Base-by-base conservation (phyloP, 2,329 filamentous ascomycete genomes). In the Trichocomaceae sp. region DNA sequence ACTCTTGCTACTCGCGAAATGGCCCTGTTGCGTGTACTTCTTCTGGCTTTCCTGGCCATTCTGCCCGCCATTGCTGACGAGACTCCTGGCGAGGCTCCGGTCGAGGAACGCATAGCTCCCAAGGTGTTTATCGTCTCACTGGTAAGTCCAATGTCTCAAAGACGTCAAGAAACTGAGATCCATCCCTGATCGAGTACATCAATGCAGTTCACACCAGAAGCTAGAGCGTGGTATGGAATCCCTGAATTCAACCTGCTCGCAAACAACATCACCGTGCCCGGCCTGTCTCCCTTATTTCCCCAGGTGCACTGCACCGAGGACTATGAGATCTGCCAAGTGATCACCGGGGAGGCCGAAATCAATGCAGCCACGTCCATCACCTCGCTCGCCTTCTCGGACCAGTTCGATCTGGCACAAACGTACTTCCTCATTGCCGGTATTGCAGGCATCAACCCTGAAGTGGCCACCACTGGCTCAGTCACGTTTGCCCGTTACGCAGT, bases 401-500 rank as follows among this genome's bases (percentile, higher is more conserved):
- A 72, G 10, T 88, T 90, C 67, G 78, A 90, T 69, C 76, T 90
- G 12, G 77, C 72, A 1, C 69, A 75, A 47, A 86, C 86, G 1
- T 90, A 90, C 71, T 88, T 89, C 69, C 69, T 90, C 55, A 69
- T 88, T 29, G 82, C 79, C 1, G 87, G 87, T 2, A 90, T 91
- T 58, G 86, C 83, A 1, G 87, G 87, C n/a, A 77, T 88, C 44
- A 89, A 83, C 66, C 87, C 87, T 0, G 80, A 84, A 58, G 71
- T 82, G 23, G 83, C 79, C 20, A 88, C 86, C 0, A 75, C 87
- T 4, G 82, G 80, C 45, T 79, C 80, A 41, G 85, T 88, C 0
- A 84, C 84, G 1, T 81, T 91, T 52, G 80, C 83, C 37, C 79
- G 81, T 20, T 91, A 83, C 64, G 81, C 85, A 0, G 79, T 90